Evolutionary conservation across 345 rosid species (phyloP), one percentile per base, ranked within the genome.

Genomic region (Mangifera indica): DNA sequence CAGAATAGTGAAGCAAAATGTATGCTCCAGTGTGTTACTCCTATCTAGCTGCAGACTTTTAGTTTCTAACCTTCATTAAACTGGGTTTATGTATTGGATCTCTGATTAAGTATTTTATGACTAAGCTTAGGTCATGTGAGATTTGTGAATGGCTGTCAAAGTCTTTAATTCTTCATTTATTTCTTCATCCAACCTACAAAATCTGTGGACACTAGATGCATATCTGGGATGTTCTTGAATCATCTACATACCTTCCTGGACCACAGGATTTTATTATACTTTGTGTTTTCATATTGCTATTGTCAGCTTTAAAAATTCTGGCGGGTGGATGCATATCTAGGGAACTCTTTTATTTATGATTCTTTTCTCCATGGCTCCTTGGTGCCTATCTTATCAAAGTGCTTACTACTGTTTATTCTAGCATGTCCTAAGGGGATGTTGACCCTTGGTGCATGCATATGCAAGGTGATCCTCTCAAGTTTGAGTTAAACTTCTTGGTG

Each of bases 1-100:
- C 70, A 73, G 75, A 72, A 63, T 25, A 58, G 51, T 24, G 24
- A 65, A 45, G 52, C 42, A 59, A 59, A 25, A 52, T 9, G 29
- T 29, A 26, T 66, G 51, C 51, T 63, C 42, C 61, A 20, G 21
- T 40, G 5, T 67, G 48, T 29, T 11, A 46, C 18, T 18, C 9
- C 55, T 9, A 25, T 37, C 52, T 12, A 44, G 26, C 40, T 52
- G 8, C 14, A 52, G 17, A 67, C 48, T 32, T 12, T 29, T 51
- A 67, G 60, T 24, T 18, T 57, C 55, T 44, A 24, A 69, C 64
- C 64, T 58, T 67, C 5, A 29, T 26, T 3, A 29, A 13, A 20
- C 32, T 26, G 64, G 18, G 29, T 70, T 60, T 48, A 26, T 63
- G 26, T 45, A 9, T 11, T 18, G 22, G 0, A 56, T 0, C 17